Evolutionary conservation across 225 moss, liverwort and hornwort genomes (phyloP), one percentile per base, ranked within the genome.

Genomic region (Ulota crispa): DNA sequence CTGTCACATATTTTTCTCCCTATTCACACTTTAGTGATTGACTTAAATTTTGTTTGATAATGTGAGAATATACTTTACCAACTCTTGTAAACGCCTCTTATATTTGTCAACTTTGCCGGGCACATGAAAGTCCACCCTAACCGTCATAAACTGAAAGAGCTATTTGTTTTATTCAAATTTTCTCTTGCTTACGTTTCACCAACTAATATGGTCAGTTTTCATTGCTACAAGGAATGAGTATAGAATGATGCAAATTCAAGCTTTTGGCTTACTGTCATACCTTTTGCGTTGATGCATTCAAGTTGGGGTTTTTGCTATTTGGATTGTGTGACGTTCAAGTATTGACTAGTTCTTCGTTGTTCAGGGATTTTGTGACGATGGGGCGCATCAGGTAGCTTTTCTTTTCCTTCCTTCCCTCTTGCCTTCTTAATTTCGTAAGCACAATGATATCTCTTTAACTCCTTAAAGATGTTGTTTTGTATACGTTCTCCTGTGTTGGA

Each of bases 361-460:
- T 26, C 78, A 91, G 82, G 91, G 91, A 3, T 87, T 89, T 55
- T 91, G 91, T 19, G 91, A 91, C 28, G 91, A 91, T 0, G 84
- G 60, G 2, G 85, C 76, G 6, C 43, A 88, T 68, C 88, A 91
- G 89, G 91, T 89, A 76, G 36, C 16, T 37, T 9, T 26, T 30
- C 11, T 15, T 37, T 9, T 26, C 28, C 30, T 13, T 10, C 21
- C 64, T 65, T 28, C 34, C 9, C 15, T 24, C n/a, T 11, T 19
- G 18, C 37, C 20, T 39, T 12, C 41, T 0, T 5, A 28, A 15
- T 45, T 47, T 55, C 57, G 36, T 56, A 31, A 24, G 30, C 37
- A 11, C 11, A 54, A 70, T 4, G 23, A 54, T 6, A 53, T 64
- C 2, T 55, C 21, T 28, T 28, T 16, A 21, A 41, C 45, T 4